Base-by-base conservation (phyloP, 306 rosid species). In the Mimosa pudica region DNA sequence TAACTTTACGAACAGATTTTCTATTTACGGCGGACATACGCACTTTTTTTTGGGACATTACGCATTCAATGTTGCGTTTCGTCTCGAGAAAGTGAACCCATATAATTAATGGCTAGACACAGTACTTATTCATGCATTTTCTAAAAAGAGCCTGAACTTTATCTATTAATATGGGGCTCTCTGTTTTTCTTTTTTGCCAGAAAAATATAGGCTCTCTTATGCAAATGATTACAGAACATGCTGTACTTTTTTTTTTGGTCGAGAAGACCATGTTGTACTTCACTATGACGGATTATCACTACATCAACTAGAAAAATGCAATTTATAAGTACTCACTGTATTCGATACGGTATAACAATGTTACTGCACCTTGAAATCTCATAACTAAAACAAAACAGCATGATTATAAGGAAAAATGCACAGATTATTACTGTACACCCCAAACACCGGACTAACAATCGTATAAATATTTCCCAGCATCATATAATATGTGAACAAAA, bases 341-440 rank as follows among this genome's bases (percentile, higher is more conserved):
- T 67, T 2, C 61, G n/a, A 47, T 70, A 4, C 61, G 13, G 32
- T 48, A 48, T 70, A 78, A 72, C 68, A 24, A 70, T 74, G 62
- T 82, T 76, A 62, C 76, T 32, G 60, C 79, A 79, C 45, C 80
- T 36, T 64, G 35, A 77, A 18, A 66, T 46, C 33, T 70, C 48
- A 74, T 33, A 47, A 41, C 51, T 64, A 8, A 58, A 47, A 46
- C 35, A 68, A 70, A 85, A 61, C 77, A 82, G 77, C 79, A 81
- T 75, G 71, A 83, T 65, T 33, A 83, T 52, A 85, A 78, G 85
- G 74, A 83, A 83, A 71, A 83, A 79, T 73, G 90, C 89, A 80
- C 74, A 89, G 86, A 87, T 81, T 73, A 88, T 84, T 84, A 82
- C 86, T 88, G 85, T 88, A 89, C 87, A 84, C 85, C 86, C 79